Base-by-base conservation (phyloP, 495 filamentous ascomycete species). In the Viridothelium virens region DNA sequence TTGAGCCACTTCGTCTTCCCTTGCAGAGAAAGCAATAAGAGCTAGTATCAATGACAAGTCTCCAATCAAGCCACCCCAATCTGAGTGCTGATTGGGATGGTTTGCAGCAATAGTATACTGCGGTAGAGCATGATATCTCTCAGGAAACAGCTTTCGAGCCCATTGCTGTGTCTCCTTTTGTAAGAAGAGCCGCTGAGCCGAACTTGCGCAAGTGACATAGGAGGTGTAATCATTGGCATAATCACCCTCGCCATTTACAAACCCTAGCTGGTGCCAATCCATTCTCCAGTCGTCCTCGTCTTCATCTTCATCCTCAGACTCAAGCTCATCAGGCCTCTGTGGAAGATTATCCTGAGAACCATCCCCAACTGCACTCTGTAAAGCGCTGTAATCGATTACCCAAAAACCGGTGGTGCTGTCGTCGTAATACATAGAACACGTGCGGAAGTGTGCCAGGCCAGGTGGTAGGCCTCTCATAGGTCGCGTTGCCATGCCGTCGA, bases 31-130 rank as follows among this genome's bases (percentile, higher is more conserved):
- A 2, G 74, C 72, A 9, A 76, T 59, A 11, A 77, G 67, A 25
- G 65, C 70, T 1, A 77, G 65, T n/a, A 77, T 67, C 11, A 77
- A 62, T 1, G 72, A 70, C 6, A 77, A 66, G 5, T 77, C 75
- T 2, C 75, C 75, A 47, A 46, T 66, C 5, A 77, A 59, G 1
- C 70, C 72, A 2, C 75, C 75, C n/a, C 31, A 59, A 1, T 36
- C 14, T 36, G 4, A 31, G 2, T 36, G 31, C 25, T 59, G 53
- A 62, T 71, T 66, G 2, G 25, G 41, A 12, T 46, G 37, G 33
- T 50, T 12, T 2, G 33, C 34, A 18, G 18, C 2, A 3, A 39
- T 44, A 1, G 31, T 41, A 5, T 59, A 33, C 12, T 2, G 36
- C 14, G 37, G 25, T 0, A 1, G 0, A 0, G 71, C 65, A 39